Evolutionary conservation across 257 asterid species (phyloP).

Genomic region (Linderniella brevidens): DNA sequence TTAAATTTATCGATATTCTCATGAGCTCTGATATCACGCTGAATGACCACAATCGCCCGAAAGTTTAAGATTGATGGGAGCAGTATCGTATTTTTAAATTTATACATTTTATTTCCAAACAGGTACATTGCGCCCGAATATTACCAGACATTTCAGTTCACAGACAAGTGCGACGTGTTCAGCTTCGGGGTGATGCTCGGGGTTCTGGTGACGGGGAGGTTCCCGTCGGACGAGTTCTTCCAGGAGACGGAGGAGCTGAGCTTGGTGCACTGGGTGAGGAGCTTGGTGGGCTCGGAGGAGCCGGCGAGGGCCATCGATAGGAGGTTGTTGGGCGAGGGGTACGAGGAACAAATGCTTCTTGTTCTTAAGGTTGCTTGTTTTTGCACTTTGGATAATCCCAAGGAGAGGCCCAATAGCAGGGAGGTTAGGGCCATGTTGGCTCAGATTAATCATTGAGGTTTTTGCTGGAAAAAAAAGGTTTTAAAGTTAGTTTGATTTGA

Average conservation of each 20-base stretch:
- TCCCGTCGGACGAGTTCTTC: conserved; percentile 43
- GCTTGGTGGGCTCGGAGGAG: conserved; percentile 38
- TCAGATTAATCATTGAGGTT: conserved; percentile 31
- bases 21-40: too few species aligned
- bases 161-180: conserved; percentile 50
- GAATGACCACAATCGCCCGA: too few species aligned
- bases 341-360: conserved; percentile 46
- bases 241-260: conserved; percentile 30
- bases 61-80: too few species aligned
- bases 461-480: background rate
- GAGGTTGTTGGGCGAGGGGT: conserved; percentile 28
- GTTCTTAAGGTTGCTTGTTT: conserved; percentile 56
- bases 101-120: too few species aligned
- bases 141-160: conserved; percentile 40
- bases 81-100: too few species aligned
- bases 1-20: too few species aligned
- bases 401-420: conserved; percentile 50
- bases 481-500: background rate
- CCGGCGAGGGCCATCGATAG: conserved; percentile 41
- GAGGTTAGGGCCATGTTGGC: conserved; percentile 39
- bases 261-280: conserved; percentile 52
- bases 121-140: conserved; percentile 49
- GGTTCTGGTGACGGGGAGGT: conserved; percentile 30
- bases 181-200: conserved; percentile 44
- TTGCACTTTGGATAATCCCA: conserved; percentile 41